Evolutionary conservation across 2,329 filamentous ascomycete genomes (phyloP).

Genomic region (Fusarium ramigenum): DNA sequence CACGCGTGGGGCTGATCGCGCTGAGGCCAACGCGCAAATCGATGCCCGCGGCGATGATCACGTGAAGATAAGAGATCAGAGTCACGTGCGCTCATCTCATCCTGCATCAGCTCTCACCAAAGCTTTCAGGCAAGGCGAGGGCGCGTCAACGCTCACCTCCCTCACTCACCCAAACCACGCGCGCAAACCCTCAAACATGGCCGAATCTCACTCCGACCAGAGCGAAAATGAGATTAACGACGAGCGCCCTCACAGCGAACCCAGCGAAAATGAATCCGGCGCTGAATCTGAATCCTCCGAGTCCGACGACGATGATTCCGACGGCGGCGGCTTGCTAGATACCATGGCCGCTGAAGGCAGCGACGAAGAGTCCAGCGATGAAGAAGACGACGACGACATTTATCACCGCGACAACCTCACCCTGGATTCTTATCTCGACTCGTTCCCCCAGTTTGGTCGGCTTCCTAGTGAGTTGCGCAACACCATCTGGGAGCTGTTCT

Average conservation of each 20-base stretch:
- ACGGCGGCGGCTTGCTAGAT: constrained; percentile 38
- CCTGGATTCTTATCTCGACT: not conserved
- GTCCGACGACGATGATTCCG: constrained; percentile 24
- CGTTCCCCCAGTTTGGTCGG: constrained; percentile 43
- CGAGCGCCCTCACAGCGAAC: not conserved
- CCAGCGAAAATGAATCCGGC: constrained; percentile 13
- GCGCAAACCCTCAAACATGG: constrained; percentile 12
- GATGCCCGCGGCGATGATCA: not conserved
- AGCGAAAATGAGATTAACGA: not conserved
- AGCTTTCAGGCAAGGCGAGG: constrained; percentile 6
- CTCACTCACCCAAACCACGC: not conserved
- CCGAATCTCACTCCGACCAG: constrained; percentile 15
- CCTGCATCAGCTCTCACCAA: not conserved
- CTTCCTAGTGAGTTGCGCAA: constrained; percentile 47
- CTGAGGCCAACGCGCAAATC: too few relatives aligned
- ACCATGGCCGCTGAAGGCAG: constrained; percentile 39
- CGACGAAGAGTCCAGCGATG: constrained; percentile 31
- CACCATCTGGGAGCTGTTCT: constrained; percentile 47
- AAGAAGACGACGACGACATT: not conserved
- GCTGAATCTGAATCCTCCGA: constrained; percentile 4
- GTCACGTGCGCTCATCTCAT: constrained; percentile 10
- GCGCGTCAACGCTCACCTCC: constrained; percentile 6
- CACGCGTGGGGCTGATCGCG: too few relatives aligned
- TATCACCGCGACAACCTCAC: not conserved
- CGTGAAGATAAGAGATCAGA: not conserved